Conservation (phyloP, 805 yeast species). For the Yamadazyma endophytica region DNA sequence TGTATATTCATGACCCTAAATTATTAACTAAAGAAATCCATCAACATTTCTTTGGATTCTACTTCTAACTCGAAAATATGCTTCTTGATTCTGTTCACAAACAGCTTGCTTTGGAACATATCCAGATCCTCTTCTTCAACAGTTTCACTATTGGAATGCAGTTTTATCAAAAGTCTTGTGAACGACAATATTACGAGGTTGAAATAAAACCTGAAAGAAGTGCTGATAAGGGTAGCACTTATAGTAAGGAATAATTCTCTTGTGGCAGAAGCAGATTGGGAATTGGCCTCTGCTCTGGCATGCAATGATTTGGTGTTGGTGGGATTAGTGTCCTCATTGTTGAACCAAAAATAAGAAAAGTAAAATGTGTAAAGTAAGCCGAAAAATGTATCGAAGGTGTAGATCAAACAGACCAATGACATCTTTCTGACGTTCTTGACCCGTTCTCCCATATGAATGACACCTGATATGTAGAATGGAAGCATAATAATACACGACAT, state of each 20-base stretch:
- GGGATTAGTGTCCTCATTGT: constrained; percentile 33
- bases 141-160: constrained; percentile 12
- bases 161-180: constrained; percentile 51
- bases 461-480: constrained; percentile 62
- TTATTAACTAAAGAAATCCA: constrained; percentile 15
- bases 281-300: constrained; percentile 5
- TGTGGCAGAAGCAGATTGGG: constrained; percentile 62
- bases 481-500: constrained; percentile 58
- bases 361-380: constrained; percentile 68
- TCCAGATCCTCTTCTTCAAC: constrained; percentile 25
- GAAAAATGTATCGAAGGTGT: constrained; percentile 60
- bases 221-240: constrained; percentile 44
- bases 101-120: constrained; percentile 17
- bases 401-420: constrained; percentile 61
- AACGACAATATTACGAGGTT: constrained; percentile 56
- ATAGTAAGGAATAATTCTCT: constrained; percentile 55
- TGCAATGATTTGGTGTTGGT: background rate
- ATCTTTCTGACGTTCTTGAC: constrained; percentile 56
- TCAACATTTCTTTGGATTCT: constrained; percentile 25
- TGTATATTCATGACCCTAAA: no score
- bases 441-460: constrained; percentile 33
- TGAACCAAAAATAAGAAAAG: constrained; percentile 76
- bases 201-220: constrained; percentile 54
- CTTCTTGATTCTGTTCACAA: constrained; percentile 17
- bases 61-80: constrained; percentile 25